Base-by-base conservation (phyloP, 345 rosid species). In the Angophora floribunda region DNA sequence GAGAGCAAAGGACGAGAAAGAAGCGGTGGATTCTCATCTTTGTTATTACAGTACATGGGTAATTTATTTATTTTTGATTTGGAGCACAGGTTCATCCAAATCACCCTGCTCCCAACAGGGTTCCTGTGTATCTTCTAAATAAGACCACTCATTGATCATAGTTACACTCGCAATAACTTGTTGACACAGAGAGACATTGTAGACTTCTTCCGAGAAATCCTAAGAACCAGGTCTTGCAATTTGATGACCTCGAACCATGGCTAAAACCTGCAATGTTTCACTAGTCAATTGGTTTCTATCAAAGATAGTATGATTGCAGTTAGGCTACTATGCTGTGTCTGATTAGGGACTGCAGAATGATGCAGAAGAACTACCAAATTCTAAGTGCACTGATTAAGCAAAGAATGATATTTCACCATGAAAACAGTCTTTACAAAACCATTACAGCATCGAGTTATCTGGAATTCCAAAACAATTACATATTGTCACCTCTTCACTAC, bases 231-330 rank as follows among this genome's bases (percentile, higher is more conserved):
- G 49, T 52, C 55, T 65, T 45, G 90, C 90, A 44, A 88, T 91
- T 51, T 86, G 89, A 75, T 92, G 89, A 16, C 95, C 94, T 65
- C 89, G 92, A 86, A 94, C 94, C 89, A 92, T 90, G n/a, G 93
- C 91, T 52, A 94, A 87, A 84, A 93, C 91, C 94, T 94, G 91
- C 88, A 89, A 87, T 26, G 90, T 82, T 30, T 49, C 53, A 85
- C 5, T 19, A 59, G 75, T 28, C 85, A 67, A 67, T 67, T 53
- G 86, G 52, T 55, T 50, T 50, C 21, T 44, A 57, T n/a, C 30
- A 6, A 51, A 44, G 24, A 19, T 49, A 47, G 6, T 19, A n/a
- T 47, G 86, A 87, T 26, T 86, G 87, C 30, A 36, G 41, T 41
- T 52, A 28, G n/a, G 30, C 49, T 59, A 14, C 15, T 5, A n/a